Evolutionary conservation across 768 basidiomycete genomes (phyloP).

Genomic region (Boletus reticulatus): DNA sequence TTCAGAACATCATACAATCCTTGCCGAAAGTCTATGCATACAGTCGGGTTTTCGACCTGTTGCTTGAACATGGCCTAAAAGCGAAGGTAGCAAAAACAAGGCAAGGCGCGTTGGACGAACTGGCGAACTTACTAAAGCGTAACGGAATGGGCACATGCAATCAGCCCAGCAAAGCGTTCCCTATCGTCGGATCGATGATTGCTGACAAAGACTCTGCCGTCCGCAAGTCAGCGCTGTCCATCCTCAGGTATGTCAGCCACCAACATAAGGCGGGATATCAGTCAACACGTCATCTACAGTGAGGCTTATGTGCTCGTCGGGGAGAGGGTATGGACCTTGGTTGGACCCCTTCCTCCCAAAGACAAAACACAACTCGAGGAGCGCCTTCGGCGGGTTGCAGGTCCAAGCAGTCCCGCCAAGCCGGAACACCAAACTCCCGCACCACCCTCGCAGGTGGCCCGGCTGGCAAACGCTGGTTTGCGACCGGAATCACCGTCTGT

Average conservation of each 20-base stretch:
- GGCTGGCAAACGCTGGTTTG: constrained; percentile 42
- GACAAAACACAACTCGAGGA: constrained; percentile 94
- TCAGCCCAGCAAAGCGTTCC: constrained; percentile 78
- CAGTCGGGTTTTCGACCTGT: constrained; percentile 84
- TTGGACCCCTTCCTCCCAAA: constrained; percentile 74
- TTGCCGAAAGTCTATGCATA: constrained; percentile 91
- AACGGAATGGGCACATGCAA: constrained; percentile 77
- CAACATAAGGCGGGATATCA: background rate
- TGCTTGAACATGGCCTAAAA: constrained; percentile 86
- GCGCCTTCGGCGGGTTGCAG: constrained; percentile 76
- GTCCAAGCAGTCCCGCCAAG: constrained; percentile 49
- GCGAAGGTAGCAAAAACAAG: constrained; percentile 92
- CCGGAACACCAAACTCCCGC: constrained; percentile 40
- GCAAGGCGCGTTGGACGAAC: constrained; percentile 82
- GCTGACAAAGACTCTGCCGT: constrained; percentile 88
- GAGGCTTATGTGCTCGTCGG: constrained; percentile 82
- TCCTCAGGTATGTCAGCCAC: constrained; percentile 62
- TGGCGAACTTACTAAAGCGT: constrained; percentile 71
- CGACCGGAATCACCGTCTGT: constrained; percentile 52
- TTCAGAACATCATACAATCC: constrained; percentile 80
- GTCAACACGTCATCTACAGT: constrained; percentile 38
- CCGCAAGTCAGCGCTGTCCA: constrained; percentile 80
- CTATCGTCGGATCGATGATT: constrained; percentile 72
- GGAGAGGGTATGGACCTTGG: constrained; percentile 80
- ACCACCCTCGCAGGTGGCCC: constrained; percentile 50